A percentile compares a stretch with the other conserved stretches of the same genome.
phyloP scores from a whole-genome alignment of 2,329 filamentous ascomycete species.

The Pseudocercospora eumusae region DNA sequence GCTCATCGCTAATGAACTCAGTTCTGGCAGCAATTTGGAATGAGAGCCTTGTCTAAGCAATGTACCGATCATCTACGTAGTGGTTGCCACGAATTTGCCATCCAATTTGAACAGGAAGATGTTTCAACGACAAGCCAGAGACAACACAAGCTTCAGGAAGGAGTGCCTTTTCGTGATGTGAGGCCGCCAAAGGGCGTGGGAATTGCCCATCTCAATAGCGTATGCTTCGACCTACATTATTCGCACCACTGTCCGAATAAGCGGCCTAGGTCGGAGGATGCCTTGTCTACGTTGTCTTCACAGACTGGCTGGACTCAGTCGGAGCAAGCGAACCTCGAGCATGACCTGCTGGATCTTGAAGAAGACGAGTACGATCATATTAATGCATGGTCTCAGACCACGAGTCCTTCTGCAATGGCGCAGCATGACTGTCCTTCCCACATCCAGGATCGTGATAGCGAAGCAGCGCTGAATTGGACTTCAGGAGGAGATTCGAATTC shows the following conservation, averaged over 20 bases:
- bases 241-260: background rate
- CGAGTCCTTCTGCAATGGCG: background rate
- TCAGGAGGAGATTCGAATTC: background rate
- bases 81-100: conserved; percentile 12
- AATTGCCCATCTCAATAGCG: conserved; percentile 26
- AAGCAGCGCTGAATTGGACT: background rate
- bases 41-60: conserved; percentile 19
- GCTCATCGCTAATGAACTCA: conserved; percentile 14
- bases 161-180: conserved; percentile 30
- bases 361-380: background rate
- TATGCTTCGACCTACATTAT: conserved; percentile 36
- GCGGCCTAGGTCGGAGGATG: background rate
- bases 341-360: background rate
- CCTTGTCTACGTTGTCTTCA: background rate
- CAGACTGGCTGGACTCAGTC: background rate
- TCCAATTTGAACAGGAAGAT: conserved; percentile 34
- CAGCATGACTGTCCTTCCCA: background rate
- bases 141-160: conserved; percentile 29
- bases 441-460: background rate
- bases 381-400: background rate
- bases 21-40: conserved; percentile 29
- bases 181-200: conserved; percentile 21
- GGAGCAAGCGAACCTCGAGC: background rate
- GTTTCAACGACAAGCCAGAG: background rate
- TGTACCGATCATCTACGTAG: conserved; percentile 17